Evolutionary conservation across 2,329 filamentous ascomycete genomes (phyloP).

Genomic region (Orbilia ellipsospora): DNA sequence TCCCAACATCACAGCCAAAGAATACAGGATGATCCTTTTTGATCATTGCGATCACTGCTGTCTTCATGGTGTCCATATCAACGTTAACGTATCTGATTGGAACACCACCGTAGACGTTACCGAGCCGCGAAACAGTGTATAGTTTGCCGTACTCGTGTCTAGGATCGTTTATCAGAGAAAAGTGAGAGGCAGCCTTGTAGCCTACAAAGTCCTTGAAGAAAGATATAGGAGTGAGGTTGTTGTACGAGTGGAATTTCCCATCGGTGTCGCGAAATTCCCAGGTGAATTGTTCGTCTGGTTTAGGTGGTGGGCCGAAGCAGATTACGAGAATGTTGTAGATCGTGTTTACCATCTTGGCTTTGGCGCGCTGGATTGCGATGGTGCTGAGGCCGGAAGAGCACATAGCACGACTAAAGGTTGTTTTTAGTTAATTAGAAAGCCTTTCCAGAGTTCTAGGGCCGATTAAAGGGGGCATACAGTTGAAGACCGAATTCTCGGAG

Average conservation of each 20-base stretch:
- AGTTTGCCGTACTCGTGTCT: constrained; percentile 78
- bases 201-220: constrained; percentile 73
- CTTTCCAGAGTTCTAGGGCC: constrained; percentile 65
- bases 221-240: constrained; percentile 72
- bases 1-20: constrained; percentile 88
- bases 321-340: constrained; percentile 84
- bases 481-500: constrained; percentile 84
- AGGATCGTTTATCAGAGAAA: constrained; percentile 87
- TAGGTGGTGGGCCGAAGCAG: constrained; percentile 81
- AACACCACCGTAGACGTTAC: constrained; percentile 81
- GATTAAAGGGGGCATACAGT: constrained; percentile 62
- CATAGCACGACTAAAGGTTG: constrained; percentile 60
- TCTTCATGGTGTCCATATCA: constrained; percentile 77
- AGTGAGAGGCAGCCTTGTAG: constrained; percentile 60
- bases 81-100: constrained; percentile 86
- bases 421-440: too few relatives aligned
- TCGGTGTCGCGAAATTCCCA: constrained; percentile 83
- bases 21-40: constrained; percentile 82
- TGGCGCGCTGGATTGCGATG: constrained; percentile 70
- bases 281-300: constrained; percentile 74
- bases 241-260: constrained; percentile 72
- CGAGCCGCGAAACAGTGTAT: constrained; percentile 80
- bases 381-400: constrained; percentile 62
- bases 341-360: constrained; percentile 77
- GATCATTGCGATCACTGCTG: constrained; percentile 79